These are phyloP conservation scores for Hypomontagnella monticulosa DNA, from an alignment of 495 filamentous ascomycete species.

Conservation along the genomic window DNA sequence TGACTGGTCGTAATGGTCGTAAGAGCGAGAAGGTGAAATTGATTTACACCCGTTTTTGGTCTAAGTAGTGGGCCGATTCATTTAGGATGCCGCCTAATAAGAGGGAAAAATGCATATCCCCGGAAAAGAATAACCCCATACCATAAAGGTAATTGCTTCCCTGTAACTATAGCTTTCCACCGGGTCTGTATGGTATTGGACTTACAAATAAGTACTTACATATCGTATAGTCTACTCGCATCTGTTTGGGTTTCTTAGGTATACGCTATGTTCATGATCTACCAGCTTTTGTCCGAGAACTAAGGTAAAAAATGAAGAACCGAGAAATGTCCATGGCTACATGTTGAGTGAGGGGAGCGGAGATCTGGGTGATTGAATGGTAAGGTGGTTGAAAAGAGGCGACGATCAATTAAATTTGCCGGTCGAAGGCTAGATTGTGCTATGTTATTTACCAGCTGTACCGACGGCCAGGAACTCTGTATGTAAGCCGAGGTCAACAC, in stretches of 20 bases:
- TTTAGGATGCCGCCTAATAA: constrained; percentile 46
- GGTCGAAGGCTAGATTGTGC: constrained; percentile 31
- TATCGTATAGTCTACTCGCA: neutral
- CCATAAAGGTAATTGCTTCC: constrained; percentile 31
- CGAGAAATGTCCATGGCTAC: constrained; percentile 2
- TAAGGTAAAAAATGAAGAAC: constrained; percentile 13
- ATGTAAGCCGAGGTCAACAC: constrained; percentile 7
- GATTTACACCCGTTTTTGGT: constrained; percentile 38
- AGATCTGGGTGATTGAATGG: constrained; percentile 29
- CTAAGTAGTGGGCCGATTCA: constrained; percentile 41
- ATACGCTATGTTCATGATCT: neutral
- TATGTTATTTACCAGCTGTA: constrained; percentile 17
- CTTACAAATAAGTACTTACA: constrained; percentile 1
- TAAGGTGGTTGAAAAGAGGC: constrained; percentile 23
- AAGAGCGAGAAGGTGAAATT: constrained; percentile 30
- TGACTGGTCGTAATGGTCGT: constrained; percentile 24
- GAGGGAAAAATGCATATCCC: constrained; percentile 42
- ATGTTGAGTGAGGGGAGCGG: constrained; percentile 8
- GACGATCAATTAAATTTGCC: constrained; percentile 43
- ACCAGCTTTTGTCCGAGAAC: constrained; percentile 10
- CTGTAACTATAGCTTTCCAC: constrained; percentile 8
- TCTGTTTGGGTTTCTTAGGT: constrained; percentile 2
- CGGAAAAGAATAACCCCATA: constrained; percentile 34
- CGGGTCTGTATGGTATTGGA: constrained; percentile 5
- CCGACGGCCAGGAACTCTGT: constrained; percentile 29